Evolutionary conservation across 2,329 filamentous ascomycete species (phyloP).

Genomic region (Fusarium proliferatum): DNA sequence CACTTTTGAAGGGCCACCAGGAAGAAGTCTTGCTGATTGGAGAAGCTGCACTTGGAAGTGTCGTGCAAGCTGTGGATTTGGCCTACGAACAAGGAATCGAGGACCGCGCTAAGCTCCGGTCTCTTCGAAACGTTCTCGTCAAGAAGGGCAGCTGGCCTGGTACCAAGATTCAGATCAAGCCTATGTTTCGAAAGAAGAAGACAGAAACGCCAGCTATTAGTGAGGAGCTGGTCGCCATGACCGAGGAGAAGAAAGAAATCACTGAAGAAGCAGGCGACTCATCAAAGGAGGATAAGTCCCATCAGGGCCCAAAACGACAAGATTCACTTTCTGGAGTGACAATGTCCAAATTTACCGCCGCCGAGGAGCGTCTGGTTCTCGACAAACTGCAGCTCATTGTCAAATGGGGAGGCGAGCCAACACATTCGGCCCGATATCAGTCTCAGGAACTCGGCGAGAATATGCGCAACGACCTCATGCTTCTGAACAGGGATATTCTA

Average conservation of each 20-base stretch:
- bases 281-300: constrained; percentile 33
- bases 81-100: constrained; percentile 84
- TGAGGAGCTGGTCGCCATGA: constrained; percentile 49
- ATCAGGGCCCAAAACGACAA: constrained; percentile 68
- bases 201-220: constrained; percentile 64
- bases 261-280: constrained; percentile 37
- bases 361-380: constrained; percentile 89
- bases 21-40: constrained; percentile 96
- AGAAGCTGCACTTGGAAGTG: constrained; percentile 87
- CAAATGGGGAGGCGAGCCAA: constrained; percentile 99
- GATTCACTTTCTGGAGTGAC: constrained; percentile 92
- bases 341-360: constrained; percentile 92
- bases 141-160: constrained; percentile 96
- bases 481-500: constrained; percentile 92
- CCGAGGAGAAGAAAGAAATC: constrained; percentile 46
- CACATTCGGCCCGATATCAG: constrained; percentile 96
- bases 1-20: constrained; percentile 92
- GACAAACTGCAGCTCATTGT: constrained; percentile 98
- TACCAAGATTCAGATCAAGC: constrained; percentile 99
- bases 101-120: constrained; percentile 85
- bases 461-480: constrained; percentile 92
- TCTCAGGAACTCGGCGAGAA: constrained; percentile 94
- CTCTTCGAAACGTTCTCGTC: constrained; percentile 85
- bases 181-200: constrained; percentile 94
- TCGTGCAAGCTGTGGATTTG: constrained; percentile 85